These are phyloP conservation scores for Carpinus fangiana DNA, from an alignment of 306 rosid genomes.

Conservation along the genomic window DNA sequence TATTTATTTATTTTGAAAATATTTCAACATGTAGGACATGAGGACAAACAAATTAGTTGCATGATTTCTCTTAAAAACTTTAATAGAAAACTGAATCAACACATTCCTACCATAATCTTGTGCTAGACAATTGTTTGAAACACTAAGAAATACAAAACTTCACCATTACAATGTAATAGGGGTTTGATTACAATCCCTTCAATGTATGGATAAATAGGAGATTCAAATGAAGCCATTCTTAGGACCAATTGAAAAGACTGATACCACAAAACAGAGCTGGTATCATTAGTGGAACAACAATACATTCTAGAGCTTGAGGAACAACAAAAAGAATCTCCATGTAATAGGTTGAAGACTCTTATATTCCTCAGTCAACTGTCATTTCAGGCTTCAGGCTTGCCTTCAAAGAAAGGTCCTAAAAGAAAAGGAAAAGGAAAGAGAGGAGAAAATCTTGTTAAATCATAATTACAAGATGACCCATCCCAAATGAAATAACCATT, in stretches of 20 bases:
- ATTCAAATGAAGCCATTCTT: not conserved
- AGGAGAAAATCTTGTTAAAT: not conserved
- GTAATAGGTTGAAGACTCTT: not conserved
- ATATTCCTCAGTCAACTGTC: not conserved
- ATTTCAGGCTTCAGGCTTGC: not conserved
- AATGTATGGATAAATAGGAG: not conserved
- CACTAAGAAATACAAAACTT: not conserved
- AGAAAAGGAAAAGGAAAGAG: not conserved
- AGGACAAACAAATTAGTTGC: no score
- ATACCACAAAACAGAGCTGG: not conserved
- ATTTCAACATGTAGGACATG: no score
- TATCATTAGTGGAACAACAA: not conserved
- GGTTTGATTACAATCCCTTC: not conserved
- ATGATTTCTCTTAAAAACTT: no score
- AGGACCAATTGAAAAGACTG: not conserved
- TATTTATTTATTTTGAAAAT: no score
- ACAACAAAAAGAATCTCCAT: not conserved
- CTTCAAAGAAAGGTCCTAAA: constrained; percentile 1
- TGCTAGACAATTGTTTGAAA: not conserved
- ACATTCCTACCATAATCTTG: not conserved
- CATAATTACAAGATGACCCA: no score
- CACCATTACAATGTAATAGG: not conserved
- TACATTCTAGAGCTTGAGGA: not conserved
- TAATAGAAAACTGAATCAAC: no score
- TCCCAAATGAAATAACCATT: not conserved